A percentile compares a stretch with the other conserved stretches of the same genome.
Evolutionary conservation across 306 rosid genomes (phyloP).

Genomic region (Vigna nakashimae): DNA sequence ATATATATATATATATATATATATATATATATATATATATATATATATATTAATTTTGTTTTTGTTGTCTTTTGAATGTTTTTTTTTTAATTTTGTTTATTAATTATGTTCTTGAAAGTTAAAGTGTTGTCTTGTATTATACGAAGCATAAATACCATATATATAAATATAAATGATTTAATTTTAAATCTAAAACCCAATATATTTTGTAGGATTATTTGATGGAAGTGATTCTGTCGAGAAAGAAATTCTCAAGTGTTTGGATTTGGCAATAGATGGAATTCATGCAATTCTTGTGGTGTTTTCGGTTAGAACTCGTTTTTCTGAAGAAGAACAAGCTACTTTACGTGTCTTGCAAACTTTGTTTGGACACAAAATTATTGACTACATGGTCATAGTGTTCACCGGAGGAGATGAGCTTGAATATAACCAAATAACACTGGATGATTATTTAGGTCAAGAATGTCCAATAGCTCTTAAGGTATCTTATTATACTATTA

Average conservation of each 20-base stretch:
- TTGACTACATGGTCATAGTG: background rate
- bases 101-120: no score
- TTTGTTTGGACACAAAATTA: background rate
- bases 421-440: background rate
- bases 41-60: no score
- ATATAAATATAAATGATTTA: background rate
- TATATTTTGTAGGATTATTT: background rate
- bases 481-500: background rate
- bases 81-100: no score
- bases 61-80: no score
- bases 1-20: no score
- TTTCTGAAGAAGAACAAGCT: background rate
- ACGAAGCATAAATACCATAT: no score
- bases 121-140: no score
- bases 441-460: background rate
- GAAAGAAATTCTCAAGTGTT: background rate
- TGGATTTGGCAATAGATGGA: background rate
- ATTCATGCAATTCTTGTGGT: background rate
- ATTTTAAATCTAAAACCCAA: background rate
- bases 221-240: background rate
- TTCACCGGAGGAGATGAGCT: background rate
- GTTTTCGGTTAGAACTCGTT: slow-evolving; percentile 31
- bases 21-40: no score
- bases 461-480: background rate
- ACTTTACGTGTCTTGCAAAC: background rate